phyloP scores from a whole-genome alignment of 2,329 filamentous ascomycete genomes.

The Apiospora aurea region DNA sequence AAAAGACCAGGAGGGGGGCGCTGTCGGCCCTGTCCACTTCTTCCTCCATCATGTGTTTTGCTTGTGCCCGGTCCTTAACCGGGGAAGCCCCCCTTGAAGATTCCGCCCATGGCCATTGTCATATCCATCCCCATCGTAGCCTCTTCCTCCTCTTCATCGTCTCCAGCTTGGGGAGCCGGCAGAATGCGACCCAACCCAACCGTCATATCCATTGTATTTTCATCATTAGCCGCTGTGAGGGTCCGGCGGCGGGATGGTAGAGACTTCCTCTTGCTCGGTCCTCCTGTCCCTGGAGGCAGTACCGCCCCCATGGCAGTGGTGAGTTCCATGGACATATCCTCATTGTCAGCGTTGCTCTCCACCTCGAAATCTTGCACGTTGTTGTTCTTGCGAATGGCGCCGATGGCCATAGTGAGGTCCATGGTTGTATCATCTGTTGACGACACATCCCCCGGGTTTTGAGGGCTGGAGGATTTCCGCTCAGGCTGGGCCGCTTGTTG shows the following conservation, averaged over 20 bases:
- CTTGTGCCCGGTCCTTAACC: constrained; percentile 52
- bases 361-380: constrained; percentile 34
- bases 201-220: constrained; percentile 71
- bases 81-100: constrained; percentile 56
- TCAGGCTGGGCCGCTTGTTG: constrained; percentile 42
- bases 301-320: constrained; percentile 70
- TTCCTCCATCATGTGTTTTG: constrained; percentile 65
- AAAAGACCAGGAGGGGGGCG: constrained; percentile 46
- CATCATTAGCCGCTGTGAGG: constrained; percentile 48
- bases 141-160: constrained; percentile 44
- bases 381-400: constrained; percentile 63
- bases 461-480: constrained; percentile 34
- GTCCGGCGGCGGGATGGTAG: constrained; percentile 37
- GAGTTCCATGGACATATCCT: constrained; percentile 83
- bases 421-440: constrained; percentile 73
- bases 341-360: constrained; percentile 52
- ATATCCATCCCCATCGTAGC: constrained; percentile 71
- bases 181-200: constrained; percentile 63
- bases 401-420: constrained; percentile 84
- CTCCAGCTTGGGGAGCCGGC: constrained; percentile 41
- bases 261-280: constrained; percentile 39
- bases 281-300: constrained; percentile 44
- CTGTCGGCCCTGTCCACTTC: constrained; percentile 60
- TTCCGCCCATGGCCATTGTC: constrained; percentile 68
- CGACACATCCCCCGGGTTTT: constrained; percentile 44